A percentile compares a stretch with the other conserved stretches of the same genome.
Evolutionary conservation across 1,284 basidiomycete genomes (phyloP).

Genomic region (Ceratobasidium sp.): DNA sequence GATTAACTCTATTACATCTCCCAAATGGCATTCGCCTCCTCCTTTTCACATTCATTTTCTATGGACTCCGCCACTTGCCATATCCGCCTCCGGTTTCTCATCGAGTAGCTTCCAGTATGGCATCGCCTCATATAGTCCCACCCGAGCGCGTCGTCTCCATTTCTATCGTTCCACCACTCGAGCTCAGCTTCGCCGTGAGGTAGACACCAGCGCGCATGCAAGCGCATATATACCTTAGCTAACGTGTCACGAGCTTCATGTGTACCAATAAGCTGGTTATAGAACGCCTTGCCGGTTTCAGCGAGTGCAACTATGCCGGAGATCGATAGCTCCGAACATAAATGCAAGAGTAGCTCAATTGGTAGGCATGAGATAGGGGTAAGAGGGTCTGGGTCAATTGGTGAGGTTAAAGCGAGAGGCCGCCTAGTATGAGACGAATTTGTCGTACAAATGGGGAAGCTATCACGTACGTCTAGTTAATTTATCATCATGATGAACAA

Average conservation of each 20-base stretch:
- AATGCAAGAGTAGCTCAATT: not conserved
- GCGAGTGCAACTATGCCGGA: conserved; percentile 24
- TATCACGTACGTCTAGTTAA: not conserved
- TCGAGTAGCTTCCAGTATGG: conserved; percentile 22
- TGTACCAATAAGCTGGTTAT: not conserved
- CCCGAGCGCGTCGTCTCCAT: conserved; percentile 33
- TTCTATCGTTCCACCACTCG: conserved; percentile 23
- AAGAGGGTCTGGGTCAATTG: too few relatives aligned
- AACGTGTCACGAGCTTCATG: not conserved
- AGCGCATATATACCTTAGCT: conserved; percentile 30
- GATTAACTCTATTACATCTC: too few relatives aligned
- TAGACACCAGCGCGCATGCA: conserved; percentile 19
- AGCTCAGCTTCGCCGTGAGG: conserved; percentile 24
- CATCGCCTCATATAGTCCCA: conserved; percentile 34
- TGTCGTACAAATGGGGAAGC: not conserved
- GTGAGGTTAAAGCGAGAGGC: too few relatives aligned
- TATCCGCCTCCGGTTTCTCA: conserved; percentile 40
- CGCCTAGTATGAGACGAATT: too few relatives aligned
- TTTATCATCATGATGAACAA: not conserved
- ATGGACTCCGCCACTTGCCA: conserved; percentile 38
- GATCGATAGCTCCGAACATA: not conserved
- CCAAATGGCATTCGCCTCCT: not conserved
- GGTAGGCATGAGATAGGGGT: not conserved
- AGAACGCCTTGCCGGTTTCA: not conserved
- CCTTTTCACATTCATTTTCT: conserved; percentile 33